A percentile compares a stretch with the other conserved stretches of the same genome.
Conservation (phyloP, 208 protist species). For the Herpetomonas samuelpessoai region DNA sequence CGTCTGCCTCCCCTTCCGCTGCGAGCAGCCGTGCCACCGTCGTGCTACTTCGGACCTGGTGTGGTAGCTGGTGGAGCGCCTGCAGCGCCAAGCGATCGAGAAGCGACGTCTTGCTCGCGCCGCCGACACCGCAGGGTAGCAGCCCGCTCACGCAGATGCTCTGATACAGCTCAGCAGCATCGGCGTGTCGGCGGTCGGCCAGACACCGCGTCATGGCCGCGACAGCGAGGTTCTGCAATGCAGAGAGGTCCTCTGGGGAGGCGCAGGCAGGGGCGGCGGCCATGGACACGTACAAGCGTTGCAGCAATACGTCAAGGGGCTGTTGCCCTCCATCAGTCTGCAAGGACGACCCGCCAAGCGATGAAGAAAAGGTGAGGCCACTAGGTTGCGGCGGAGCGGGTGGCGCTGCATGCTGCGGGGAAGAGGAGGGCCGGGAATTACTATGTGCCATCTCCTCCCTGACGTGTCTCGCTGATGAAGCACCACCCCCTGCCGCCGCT, state of each 20-base stretch:
- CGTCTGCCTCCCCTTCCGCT: conserved; percentile 20
- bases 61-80: conserved; percentile 32
- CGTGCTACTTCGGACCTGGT: conserved; percentile 20
- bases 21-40: conserved; percentile 30
- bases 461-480: no score
- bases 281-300: conserved; percentile 10
- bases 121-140: not conserved
- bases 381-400: not conserved
- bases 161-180: conserved; percentile 58
- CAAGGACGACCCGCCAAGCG: no score
- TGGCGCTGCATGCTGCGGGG: not conserved
- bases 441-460: no score
- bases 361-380: not conserved
- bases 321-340: no score
- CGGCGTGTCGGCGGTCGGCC: conserved; percentile 24
- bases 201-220: conserved; percentile 60
- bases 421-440: not conserved
- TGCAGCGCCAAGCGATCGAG: conserved; percentile 32
- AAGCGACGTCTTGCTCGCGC: conserved; percentile 1
- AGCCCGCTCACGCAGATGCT: conserved; percentile 27
- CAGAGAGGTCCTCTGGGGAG: not conserved
- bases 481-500: no score
- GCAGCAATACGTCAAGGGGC: conserved; percentile 1
- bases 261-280: not conserved
- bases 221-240: conserved; percentile 16